A percentile compares a stretch with the other conserved stretches of the same genome.
These are phyloP conservation scores for Trametes maxima DNA, from an alignment of 768 basidiomycete genomes.

Conservation along the genomic window DNA sequence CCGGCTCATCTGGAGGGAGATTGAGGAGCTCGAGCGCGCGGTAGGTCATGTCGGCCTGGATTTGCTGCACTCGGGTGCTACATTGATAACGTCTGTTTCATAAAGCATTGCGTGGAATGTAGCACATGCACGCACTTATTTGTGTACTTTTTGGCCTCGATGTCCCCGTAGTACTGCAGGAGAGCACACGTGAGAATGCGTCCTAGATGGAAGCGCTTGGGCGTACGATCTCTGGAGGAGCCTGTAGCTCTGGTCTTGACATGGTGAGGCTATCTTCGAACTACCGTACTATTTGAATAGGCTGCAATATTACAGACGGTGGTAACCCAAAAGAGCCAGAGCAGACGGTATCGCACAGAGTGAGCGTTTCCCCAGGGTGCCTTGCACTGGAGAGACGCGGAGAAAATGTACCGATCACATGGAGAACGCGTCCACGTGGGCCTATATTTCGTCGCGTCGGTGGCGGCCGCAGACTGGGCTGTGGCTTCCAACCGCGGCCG, in stretches of 20 bases:
- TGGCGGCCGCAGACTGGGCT: not conserved
- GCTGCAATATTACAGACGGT: no score
- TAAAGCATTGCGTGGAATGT: not conserved
- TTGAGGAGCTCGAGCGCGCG: conserved; percentile 90
- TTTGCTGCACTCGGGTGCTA: conserved; percentile 94
- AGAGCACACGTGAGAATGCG: not conserved
- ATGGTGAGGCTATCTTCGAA: conserved; percentile 32
- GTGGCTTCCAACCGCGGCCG: no score
- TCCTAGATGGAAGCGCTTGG: not conserved
- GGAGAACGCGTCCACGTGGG: conserved; percentile 11
- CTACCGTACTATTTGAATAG: not conserved
- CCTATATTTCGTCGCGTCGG: not conserved
- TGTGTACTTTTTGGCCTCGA: conserved; percentile 95
- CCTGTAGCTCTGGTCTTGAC: conserved; percentile 64
- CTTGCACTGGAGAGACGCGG: not conserved
- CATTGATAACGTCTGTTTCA: conserved; percentile 6
- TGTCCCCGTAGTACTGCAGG: conserved; percentile 91
- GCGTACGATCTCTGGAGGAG: conserved; percentile 75
- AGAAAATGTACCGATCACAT: conserved; percentile 14
- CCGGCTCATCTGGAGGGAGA: conserved; percentile 76
- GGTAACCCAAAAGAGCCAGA: no score
- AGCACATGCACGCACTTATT: conserved; percentile 62
- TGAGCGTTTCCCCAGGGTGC: no score
- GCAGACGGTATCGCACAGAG: no score
- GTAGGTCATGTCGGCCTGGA: conserved; percentile 97